Evolutionary conservation across 371 early-diverging fungal genomes (phyloP), one percentile per base, ranked within the genome.

Genomic region (Mortierella sp.): DNA sequence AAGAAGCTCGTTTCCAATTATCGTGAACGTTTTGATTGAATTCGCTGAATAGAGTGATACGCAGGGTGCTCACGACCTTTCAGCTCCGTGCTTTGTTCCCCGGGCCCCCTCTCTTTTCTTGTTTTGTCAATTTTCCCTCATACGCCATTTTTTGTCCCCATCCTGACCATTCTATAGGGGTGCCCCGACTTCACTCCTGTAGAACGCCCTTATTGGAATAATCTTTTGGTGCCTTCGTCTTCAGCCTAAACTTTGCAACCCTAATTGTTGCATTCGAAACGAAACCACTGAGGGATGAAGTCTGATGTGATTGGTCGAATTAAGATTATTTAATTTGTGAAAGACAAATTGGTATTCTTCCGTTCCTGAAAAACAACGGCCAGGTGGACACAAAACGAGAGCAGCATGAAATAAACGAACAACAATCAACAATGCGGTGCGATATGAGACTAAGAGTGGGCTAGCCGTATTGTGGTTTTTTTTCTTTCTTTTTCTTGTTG

Each of bases 311-410:
- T 58, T 58, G 61, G 61, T 34, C 22, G 8, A 19, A 37, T 22
- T 58, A 58, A 58, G 61, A 58, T 58, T 58, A 58, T 58, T 58
- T 58, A 37, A 58, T 31, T 58, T 58, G 61, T 19, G 14, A 19
- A n/a, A n/a, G 19, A 31, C 61, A 58, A 58, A 58, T 58, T 58
- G 61, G 19, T 53, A 29, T 53, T 16, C 34, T 16, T 58, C 31
- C 8, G 61, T 58, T 34, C 61, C 61, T 58, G 37, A 58, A 22
- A 31, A 19, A n/a, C 19, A 47, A 48, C n/a, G 48, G n/a, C 48
- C n/a, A 31, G 34, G 37, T 31, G 37, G 9, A 48, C 4, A 48
- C 48, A 48, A n/a, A n/a, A n/a, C n/a, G n/a, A 22, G 47, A 22
- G 47, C 22, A 47, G 14, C 22, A 4, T 19, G 47, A 5, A n/a